Percentiles rank a stretch among this genome's conserved stretches.
phyloP scores from a whole-genome alignment of 345 rosid species.

The Citrus mangshanensis region DNA sequence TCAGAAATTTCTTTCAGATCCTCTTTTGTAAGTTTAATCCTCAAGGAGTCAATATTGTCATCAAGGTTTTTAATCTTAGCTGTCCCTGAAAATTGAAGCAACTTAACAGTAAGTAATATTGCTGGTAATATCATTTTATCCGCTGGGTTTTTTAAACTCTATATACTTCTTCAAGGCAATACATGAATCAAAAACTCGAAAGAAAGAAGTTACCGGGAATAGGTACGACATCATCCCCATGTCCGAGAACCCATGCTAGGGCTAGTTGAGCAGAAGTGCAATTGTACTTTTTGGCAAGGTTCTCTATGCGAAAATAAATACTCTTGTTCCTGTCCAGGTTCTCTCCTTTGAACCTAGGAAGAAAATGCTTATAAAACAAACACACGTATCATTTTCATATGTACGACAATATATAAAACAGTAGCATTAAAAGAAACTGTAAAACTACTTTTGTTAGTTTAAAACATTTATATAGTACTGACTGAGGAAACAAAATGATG shows the following conservation, averaged over 20 bases:
- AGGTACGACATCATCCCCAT: conserved; percentile 40
- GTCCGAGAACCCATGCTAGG: conserved; percentile 47
- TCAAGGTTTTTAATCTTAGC: conserved; percentile 51
- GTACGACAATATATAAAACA: neutral
- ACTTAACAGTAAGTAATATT: neutral
- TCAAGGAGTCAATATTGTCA: conserved; percentile 38
- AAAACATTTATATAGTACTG: too few relatives aligned
- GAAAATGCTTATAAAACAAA: conserved; percentile 25
- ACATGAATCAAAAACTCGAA: neutral
- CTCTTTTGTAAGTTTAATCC: conserved; percentile 29
- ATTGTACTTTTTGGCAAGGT: conserved; percentile 35
- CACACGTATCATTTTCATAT: neutral
- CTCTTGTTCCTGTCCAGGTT: conserved; percentile 45
- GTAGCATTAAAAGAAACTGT: neutral
- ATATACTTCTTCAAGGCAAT: too few relatives aligned
- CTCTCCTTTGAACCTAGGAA: conserved; percentile 41
- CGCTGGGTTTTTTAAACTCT: too few relatives aligned
- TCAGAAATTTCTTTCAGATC: conserved; percentile 37
- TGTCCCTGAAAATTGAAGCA: conserved; percentile 30
- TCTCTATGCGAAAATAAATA: conserved; percentile 36
- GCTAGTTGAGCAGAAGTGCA: conserved; percentile 52
- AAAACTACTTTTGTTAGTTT: neutral
- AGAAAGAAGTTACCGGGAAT: conserved; percentile 38
- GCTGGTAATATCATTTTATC: neutral
- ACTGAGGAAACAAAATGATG: too few relatives aligned